A percentile compares a stretch with the other conserved stretches of the same genome.
Conservation (phyloP, 176 grass and related monocot genomes). For the Paspalum notatum region DNA sequence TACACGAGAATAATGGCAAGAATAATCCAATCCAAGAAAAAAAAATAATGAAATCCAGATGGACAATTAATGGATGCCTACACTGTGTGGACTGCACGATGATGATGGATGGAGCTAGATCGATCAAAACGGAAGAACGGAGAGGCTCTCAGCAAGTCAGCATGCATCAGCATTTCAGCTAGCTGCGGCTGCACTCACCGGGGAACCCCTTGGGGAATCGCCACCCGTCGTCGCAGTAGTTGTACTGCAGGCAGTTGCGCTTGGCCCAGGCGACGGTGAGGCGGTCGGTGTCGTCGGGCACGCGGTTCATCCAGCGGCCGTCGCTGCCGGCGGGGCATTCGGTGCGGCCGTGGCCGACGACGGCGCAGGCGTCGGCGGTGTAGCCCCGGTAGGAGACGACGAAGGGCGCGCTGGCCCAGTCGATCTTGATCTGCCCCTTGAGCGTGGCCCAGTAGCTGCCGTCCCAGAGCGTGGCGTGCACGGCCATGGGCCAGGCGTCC, state of each 20-base stretch:
- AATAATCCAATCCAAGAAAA: no score
- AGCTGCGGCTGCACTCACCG: slow-evolving; percentile 12
- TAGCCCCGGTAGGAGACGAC: slow-evolving; percentile 46
- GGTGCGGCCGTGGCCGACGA: not conserved
- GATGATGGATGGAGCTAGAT: no score
- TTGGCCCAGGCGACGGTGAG: slow-evolving; percentile 5
- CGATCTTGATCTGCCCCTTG: slow-evolving; percentile 42
- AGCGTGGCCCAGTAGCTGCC: slow-evolving; percentile 58
- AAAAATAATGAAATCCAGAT: no score
- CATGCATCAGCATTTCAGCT: not conserved
- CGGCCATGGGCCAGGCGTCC: slow-evolving; percentile 43
- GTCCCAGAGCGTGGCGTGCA: slow-evolving; percentile 65
- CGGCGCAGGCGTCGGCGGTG: slow-evolving; percentile 42
- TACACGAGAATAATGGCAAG: no score
- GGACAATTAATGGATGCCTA: no score
- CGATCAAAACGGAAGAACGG: not conserved
- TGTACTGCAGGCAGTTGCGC: slow-evolving; percentile 9
- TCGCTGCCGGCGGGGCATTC: not conserved
- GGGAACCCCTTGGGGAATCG: slow-evolving; percentile 28
- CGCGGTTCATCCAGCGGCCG: not conserved
- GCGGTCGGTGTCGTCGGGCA: not conserved
- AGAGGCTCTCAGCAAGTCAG: no score
- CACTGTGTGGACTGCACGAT: no score
- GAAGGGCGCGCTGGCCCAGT: slow-evolving; percentile 52
- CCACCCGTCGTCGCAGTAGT: slow-evolving; percentile 28